Conservation (phyloP, 331 rosid species). For the Quercus tomentella region DNA sequence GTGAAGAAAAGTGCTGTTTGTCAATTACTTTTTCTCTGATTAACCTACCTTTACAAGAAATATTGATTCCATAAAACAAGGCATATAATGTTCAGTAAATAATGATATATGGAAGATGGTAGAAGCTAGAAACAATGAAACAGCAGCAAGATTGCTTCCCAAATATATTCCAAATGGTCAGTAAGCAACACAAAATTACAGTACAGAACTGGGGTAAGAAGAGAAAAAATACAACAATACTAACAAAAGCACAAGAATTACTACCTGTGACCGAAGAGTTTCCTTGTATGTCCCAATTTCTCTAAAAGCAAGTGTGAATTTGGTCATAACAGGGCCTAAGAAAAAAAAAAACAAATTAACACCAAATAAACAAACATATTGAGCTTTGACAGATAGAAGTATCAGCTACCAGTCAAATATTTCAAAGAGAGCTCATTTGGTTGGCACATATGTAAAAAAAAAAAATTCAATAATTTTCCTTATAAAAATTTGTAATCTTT, state of each 20-base stretch:
- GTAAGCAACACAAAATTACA: not conserved
- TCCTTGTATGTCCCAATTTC: conserved; percentile 62
- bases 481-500: too few relatives aligned
- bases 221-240: not conserved
- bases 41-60: not conserved
- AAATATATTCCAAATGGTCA: not conserved
- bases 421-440: too few relatives aligned
- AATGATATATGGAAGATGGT: not conserved
- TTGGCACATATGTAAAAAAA: too few relatives aligned
- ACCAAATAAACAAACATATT: not conserved
- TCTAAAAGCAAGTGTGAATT: conserved; percentile 58
- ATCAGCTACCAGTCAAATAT: conserved; percentile 3
- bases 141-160: not conserved
- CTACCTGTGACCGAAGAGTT: conserved; percentile 56
- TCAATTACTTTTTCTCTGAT: not conserved
- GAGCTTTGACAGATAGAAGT: not conserved
- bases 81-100: not conserved
- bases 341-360: not conserved
- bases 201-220: conserved; percentile 12
- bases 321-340: conserved; percentile 53
- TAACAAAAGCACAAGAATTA: not conserved
- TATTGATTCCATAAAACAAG: not conserved
- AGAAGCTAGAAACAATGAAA: not conserved
- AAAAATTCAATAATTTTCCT: too few relatives aligned
- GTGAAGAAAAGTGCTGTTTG: not conserved